Base-by-base conservation (phyloP, 768 basidiomycete species). In the Lactarius akahatsu region DNA sequence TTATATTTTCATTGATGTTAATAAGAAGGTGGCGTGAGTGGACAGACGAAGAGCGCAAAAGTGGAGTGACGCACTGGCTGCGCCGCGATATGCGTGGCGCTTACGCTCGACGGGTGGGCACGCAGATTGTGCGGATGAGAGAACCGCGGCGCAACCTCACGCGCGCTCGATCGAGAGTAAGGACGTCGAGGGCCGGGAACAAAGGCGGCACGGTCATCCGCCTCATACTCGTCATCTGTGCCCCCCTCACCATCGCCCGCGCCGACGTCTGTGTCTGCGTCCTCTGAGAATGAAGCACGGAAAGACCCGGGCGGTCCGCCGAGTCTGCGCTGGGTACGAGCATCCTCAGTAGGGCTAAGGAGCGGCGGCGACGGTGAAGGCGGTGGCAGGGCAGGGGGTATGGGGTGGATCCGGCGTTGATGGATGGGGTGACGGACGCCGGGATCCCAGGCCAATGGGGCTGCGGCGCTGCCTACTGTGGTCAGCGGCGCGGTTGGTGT, bases 21-120 rank as follows among this genome's bases (percentile, higher is more conserved):
- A 50, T 50, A 20, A 38, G n/a, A 61, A 20, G 55, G 16, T 32
- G 16, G 32, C 28, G 18, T 30, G 32, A 10, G 32, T 40, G 13
- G 6, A 52, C 34, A 36, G 18, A 34, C 8, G 18, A 13, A 6
- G 28, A 20, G n/a, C 7, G 43, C 30, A 9, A 40, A 47, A 32
- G 54, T 56, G 59, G 15, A 4, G n/a, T 23, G 23, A 66, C 65
- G 40, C 61, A 70, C 69, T 43, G 63, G 61, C 50, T 70, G 41
- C 30, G 63, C 43, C 34, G 36, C 52, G 56, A 65, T 69, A 26
- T 45, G 67, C 4, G 47, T 15, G 52, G 32, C 16, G 26, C 43
- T 30, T 56, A 36, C 34, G 26, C 59, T 34, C 26, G 61, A 38
- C 26, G 47, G 9, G 23, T 59, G 23, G 32, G 63, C 9, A 57